phyloP scores from a whole-genome alignment of 495 filamentous ascomycete species.

The Filosporella fistucella region DNA sequence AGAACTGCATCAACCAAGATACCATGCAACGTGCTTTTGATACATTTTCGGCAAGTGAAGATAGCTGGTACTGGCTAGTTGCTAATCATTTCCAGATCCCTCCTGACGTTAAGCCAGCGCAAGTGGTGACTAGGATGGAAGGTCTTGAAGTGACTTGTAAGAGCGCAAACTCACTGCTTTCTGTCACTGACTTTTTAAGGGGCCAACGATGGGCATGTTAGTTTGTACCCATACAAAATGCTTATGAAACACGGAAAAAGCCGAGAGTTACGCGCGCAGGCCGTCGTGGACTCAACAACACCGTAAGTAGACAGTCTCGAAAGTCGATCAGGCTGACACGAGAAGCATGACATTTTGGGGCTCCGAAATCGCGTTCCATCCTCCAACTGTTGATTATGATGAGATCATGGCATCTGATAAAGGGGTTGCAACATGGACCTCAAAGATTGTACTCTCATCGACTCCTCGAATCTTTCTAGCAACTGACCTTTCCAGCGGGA shows the following conservation, averaged over 20 bases:
- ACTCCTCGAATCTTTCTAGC: background rate
- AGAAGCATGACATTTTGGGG: slow-evolving; percentile 27
- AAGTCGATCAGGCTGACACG: background rate
- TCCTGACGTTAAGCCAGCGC: slow-evolving; percentile 35
- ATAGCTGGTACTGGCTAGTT: background rate
- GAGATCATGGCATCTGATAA: slow-evolving; percentile 53
- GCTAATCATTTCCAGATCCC: slow-evolving; percentile 44
- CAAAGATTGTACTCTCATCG: slow-evolving; percentile 50
- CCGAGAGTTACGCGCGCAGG: slow-evolving; percentile 7
- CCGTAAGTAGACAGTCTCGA: background rate
- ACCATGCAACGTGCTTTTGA: slow-evolving; percentile 72
- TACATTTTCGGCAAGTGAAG: slow-evolving; percentile 56
- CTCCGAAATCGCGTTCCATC: slow-evolving; percentile 28
- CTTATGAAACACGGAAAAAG: slow-evolving; percentile 35
- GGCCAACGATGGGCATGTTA: slow-evolving; percentile 52
- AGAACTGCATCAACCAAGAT: slow-evolving; percentile 65
- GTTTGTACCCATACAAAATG: slow-evolving; percentile 48
- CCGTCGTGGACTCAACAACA: background rate
- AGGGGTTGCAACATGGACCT: slow-evolving; percentile 51
- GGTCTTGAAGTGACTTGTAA: slow-evolving; percentile 23
- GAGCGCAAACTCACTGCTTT: background rate
- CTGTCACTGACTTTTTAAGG: slow-evolving; percentile 29
- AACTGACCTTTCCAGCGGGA: slow-evolving; percentile 17
- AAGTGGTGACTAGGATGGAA: slow-evolving; percentile 10
- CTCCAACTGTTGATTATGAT: slow-evolving; percentile 52